Percentiles rank a stretch among this genome's conserved stretches.
phyloP scores from a whole-genome alignment of 2,329 filamentous ascomycete species.

The Calonectria henricotiae region DNA sequence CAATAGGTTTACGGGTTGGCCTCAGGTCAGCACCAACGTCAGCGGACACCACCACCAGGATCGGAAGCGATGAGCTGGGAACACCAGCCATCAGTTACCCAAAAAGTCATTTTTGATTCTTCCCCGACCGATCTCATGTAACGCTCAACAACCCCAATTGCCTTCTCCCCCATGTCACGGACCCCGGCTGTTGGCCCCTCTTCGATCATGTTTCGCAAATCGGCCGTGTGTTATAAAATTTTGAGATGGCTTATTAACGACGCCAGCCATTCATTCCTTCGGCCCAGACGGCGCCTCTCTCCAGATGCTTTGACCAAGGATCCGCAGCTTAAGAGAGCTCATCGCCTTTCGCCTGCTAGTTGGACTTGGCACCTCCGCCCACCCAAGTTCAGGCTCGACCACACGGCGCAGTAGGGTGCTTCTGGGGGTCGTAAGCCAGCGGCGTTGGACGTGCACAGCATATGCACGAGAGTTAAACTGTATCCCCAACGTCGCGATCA shows the following conservation, averaged over 20 bases:
- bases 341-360: constrained; percentile 23
- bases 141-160: constrained; percentile 30
- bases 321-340: not conserved
- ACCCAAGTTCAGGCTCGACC: constrained; percentile 31
- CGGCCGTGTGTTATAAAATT: constrained; percentile 38
- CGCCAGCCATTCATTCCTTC: constrained; percentile 33
- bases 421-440: constrained; percentile 25
- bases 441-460: constrained; percentile 25
- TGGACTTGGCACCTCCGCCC: constrained; percentile 21
- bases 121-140: constrained; percentile 50
- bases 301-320: constrained; percentile 36
- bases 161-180: constrained; percentile 35
- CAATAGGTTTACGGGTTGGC: constrained; percentile 34
- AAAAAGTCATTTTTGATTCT: constrained; percentile 46
- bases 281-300: constrained; percentile 23
- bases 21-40: constrained; percentile 44
- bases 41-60: constrained; percentile 47
- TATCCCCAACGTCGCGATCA: constrained; percentile 31
- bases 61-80: constrained; percentile 44
- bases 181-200: constrained; percentile 34
- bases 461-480: constrained; percentile 31
- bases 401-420: constrained; percentile 21
- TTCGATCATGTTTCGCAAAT: constrained; percentile 50
- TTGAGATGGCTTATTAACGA: constrained; percentile 21
- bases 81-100: constrained; percentile 40